phyloP scores from a whole-genome alignment of 2,329 filamentous ascomycete species.

The Aspergillus oerlinghausenensis region DNA sequence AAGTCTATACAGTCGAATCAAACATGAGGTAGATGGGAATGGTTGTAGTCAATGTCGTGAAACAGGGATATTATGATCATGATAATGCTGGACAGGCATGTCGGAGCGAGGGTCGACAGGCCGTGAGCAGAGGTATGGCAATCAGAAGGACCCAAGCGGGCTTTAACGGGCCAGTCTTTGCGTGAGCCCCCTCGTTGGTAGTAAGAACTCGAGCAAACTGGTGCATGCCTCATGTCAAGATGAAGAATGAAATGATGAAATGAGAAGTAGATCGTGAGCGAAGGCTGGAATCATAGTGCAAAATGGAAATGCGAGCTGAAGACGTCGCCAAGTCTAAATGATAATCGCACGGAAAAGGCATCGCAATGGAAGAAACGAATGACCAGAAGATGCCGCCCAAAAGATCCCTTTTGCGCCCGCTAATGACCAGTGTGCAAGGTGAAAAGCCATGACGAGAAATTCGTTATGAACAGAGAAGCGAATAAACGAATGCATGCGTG shows the following conservation, averaged over 20 bases:
- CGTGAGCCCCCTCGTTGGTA: not conserved
- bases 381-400: conserved; percentile 28
- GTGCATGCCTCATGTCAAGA: not conserved
- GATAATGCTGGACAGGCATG: too few species aligned
- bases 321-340: not conserved
- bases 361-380: conserved; percentile 14
- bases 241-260: not conserved
- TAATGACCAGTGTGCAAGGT: conserved; percentile 33
- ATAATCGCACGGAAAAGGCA: not conserved
- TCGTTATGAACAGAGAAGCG: conserved; percentile 15
- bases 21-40: too few species aligned
- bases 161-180: not conserved
- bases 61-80: too few species aligned
- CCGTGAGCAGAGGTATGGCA: too few species aligned
- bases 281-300: not conserved
- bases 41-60: too few species aligned
- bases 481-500: conserved; percentile 9
- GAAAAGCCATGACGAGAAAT: conserved; percentile 16
- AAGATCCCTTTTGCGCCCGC: conserved; percentile 32
- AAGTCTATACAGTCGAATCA: too few species aligned
- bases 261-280: not conserved
- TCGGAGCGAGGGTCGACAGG: too few species aligned
- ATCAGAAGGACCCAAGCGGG: too few species aligned
- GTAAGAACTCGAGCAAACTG: not conserved
- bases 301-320: not conserved